Evolutionary conservation across 306 rosid species (phyloP), one percentile per base, ranked within the genome.

Genomic region (Luffa aegyptiaca): DNA sequence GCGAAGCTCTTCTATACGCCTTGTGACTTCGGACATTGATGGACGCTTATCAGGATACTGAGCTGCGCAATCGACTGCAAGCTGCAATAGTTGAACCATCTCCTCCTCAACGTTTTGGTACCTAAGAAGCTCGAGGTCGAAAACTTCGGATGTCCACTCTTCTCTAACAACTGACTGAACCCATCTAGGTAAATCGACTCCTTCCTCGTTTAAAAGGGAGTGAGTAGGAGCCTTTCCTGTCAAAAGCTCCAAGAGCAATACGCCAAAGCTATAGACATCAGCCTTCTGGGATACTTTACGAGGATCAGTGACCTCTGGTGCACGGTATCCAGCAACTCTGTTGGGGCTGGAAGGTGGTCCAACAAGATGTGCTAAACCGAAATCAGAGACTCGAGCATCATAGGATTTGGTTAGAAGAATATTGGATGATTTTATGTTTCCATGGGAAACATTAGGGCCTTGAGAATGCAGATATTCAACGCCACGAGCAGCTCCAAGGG

Each of bases 241-340:
- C 73, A 87, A 78, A 13, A 87, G 86, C 84, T 87, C 90, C 79
- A 87, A 73, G 4, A 87, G 86, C 80, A 87, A 82, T 53, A 87
- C 88, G 2, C 90, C 90, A 16, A 85, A 87, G 84, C 90, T 87
- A 72, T 87, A 87, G 68, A 87, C 86, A 41, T 87, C 90, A 0
- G 90, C 90, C 86, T 85, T 87, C 20, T 87, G 90, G 45, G 90
- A 85, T 8, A 87, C 90, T 83, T 80, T 85, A 17, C 86, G 84
- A 44, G 90, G 88, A 81, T 87, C 90, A 2, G 90, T 87, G 39
- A 87, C 88, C 84, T 87, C 90, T 0, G 90, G 90, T 18, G 90
- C 90, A 5, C 90, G 82, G 48, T 87, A 87, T 21, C 90, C 90
- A 44, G 85, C 84, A 3, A 83, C 88, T 3, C 90, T 81, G 77